Evolutionary conservation across 2,329 filamentous ascomycete species (phyloP), one percentile per base, ranked within the genome.

Genomic region (Botrytis galanthina): DNA sequence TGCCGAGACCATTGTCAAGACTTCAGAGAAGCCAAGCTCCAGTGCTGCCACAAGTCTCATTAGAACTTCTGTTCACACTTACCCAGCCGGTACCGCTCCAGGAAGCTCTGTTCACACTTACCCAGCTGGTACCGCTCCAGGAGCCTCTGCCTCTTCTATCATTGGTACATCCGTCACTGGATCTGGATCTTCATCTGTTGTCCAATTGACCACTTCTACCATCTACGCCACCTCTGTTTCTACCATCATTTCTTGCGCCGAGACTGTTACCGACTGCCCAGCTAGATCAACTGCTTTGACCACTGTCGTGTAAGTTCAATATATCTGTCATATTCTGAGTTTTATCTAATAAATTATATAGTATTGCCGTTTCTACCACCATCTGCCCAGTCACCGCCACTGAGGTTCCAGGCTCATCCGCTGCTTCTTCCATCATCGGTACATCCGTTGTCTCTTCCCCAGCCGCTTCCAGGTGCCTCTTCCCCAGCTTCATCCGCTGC

Each of bases 201-300:
- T 72, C 4, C 48, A 67, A 37, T 59, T 67, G 46, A 78, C 83
- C 35, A 79, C 78, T 73, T 86, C 85, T 4, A 87, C 87, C 60
- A 81, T 88, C 78, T 87, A 83, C 83, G 84, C 84, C 73, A 89
- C 87, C 60, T 80, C 82, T 2, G 80, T 85, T 74, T 83, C 83
- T 75, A 89, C 87, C 73, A 82, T 89, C 80, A 88, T 85, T 72
- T 85, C 83, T 77, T 87, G 86, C 77, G 84, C 80, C 7, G 77
- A 84, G 51, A 81, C 82, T 71, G 81, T 86, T 39, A 83, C 84
- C 51, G 82, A 88, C 82, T 90, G 88, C 84, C 87, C 87, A 46
- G 84, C 81, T 18, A 80, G 75, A 1, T 78, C 78, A 48, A 80
- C 80, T 59, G 78, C 81, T 48, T 80, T 84, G 51, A 82, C 81